phyloP scores from a whole-genome alignment of 352 stramenopile genomes.

The Phytophthora pistaciae region DNA sequence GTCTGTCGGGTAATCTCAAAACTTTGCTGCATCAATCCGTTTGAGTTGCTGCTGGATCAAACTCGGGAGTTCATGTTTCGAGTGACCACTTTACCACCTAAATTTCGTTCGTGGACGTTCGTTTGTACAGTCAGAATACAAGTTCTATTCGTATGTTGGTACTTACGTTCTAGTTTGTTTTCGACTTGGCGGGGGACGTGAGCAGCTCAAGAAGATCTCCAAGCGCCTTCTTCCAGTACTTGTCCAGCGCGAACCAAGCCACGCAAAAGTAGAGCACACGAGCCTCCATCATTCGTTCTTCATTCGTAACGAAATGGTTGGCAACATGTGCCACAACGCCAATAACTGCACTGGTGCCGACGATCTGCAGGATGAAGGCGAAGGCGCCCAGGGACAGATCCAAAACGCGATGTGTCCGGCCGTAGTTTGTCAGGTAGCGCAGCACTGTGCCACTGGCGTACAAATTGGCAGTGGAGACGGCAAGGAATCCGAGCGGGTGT shows the following conservation, averaged over 20 bases:
- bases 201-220: constrained; percentile 41
- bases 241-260: constrained; percentile 77
- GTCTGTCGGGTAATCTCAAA: not conserved
- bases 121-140: constrained; percentile 6
- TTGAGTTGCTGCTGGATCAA: not conserved
- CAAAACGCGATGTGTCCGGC: constrained; percentile 44
- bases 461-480: constrained; percentile 74
- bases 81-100: not conserved
- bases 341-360: constrained; percentile 47
- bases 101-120: not conserved
- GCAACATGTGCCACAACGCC: constrained; percentile 66
- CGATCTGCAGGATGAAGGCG: constrained; percentile 57
- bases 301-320: constrained; percentile 62
- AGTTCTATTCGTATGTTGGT: constrained; percentile 16
- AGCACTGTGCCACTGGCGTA: constrained; percentile 72
- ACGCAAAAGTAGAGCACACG: constrained; percentile 67
- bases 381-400: constrained; percentile 44
- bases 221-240: constrained; percentile 73
- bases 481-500: constrained; percentile 67
- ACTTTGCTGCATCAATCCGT: not conserved
- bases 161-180: constrained; percentile 10
- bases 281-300: constrained; percentile 61
- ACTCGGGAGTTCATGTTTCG: not conserved
- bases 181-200: constrained; percentile 34
- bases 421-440: constrained; percentile 64